These are phyloP conservation scores for Cladorrhinum sp. DNA, from an alignment of 2,329 filamentous ascomycete species.

Conservation along the genomic window DNA sequence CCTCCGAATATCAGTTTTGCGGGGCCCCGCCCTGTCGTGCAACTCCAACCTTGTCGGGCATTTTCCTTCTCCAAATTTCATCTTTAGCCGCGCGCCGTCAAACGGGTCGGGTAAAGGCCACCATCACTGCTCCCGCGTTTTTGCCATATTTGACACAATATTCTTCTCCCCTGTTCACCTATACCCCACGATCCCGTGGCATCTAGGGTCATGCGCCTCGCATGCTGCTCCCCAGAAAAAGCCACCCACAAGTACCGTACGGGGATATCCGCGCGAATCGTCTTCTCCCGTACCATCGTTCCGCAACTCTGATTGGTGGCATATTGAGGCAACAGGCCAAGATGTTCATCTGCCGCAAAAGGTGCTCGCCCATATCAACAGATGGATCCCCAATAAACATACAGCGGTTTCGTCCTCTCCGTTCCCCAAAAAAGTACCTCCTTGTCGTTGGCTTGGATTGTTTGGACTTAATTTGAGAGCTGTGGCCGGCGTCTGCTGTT, in stretches of 20 bases:
- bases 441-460: neutral
- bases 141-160: conserved; percentile 21
- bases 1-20: conserved; percentile 7
- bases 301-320: conserved; percentile 1
- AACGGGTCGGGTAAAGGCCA: conserved; percentile 19
- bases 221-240: neutral
- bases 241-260: neutral
- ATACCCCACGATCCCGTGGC: conserved; percentile 6
- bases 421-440: neutral
- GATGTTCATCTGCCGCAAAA: conserved; percentile 5
- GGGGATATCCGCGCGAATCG: conserved; percentile 4
- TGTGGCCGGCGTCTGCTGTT: neutral
- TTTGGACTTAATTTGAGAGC: neutral
- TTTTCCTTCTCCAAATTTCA: conserved; percentile 6
- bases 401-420: conserved; percentile 2
- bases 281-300: neutral
- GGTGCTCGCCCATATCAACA: neutral
- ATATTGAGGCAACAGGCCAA: conserved; percentile 5
- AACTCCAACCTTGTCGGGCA: conserved; percentile 8
- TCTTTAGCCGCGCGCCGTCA: conserved; percentile 20
- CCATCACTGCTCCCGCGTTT: conserved; percentile 7
- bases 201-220: neutral
- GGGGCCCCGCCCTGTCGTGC: conserved; percentile 11
- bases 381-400: neutral
- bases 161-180: neutral